These are phyloP conservation scores for Chaetomium tenue DNA, from an alignment of 495 filamentous ascomycete genomes.

Conservation along the genomic window DNA sequence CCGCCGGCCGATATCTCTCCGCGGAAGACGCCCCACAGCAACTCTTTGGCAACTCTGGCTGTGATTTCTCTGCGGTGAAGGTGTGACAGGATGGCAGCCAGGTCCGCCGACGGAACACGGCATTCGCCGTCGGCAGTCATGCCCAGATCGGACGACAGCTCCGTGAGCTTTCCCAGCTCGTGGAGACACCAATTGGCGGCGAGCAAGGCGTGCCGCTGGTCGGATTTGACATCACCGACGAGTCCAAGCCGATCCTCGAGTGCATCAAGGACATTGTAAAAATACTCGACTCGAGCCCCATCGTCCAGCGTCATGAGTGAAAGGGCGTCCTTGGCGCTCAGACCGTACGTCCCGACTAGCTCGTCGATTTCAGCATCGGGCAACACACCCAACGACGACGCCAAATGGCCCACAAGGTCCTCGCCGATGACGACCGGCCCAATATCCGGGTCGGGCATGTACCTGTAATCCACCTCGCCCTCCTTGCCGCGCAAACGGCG, in stretches of 20 bases:
- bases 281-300: conserved; percentile 79
- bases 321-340: conserved; percentile 84
- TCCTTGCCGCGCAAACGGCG: conserved; percentile 87
- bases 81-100: conserved; percentile 66
- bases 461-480: conserved; percentile 94
- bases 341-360: conserved; percentile 57
- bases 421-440: conserved; percentile 71
- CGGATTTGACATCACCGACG: conserved; percentile 27
- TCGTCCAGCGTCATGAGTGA: conserved; percentile 75
- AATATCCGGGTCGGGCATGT: conserved; percentile 97
- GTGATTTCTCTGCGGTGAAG: conserved; percentile 69
- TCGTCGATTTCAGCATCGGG: conserved; percentile 66
- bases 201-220: conserved; percentile 36
- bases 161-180: conserved; percentile 73
- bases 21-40: conserved; percentile 60
- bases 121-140: conserved; percentile 44
- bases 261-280: conserved; percentile 65
- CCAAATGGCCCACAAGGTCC: conserved; percentile 64
- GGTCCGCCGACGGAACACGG: conserved; percentile 55
- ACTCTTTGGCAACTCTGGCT: conserved; percentile 68
- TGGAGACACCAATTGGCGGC: conserved; percentile 76
- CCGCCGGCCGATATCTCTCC: conserved; percentile 43
- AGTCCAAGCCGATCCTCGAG: conserved; percentile 46
- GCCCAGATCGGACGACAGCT: conserved; percentile 37
- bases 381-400: conserved; percentile 57